phyloP scores from a whole-genome alignment of 352 stramenopile genomes.

The Peronospora belbahrii region DNA sequence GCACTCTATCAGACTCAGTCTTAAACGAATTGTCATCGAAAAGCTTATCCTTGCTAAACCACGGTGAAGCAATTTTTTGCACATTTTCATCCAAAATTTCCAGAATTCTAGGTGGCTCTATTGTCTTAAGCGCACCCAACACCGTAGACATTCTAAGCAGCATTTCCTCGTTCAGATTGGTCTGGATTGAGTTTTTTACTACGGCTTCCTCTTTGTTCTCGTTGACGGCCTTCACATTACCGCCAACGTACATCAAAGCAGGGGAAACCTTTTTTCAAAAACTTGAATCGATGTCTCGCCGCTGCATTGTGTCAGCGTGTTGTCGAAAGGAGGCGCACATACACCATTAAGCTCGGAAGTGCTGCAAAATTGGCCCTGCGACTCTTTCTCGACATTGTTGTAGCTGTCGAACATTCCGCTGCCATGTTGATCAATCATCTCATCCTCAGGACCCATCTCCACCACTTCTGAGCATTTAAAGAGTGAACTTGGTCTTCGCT shows the following conservation, averaged over 20 bases:
- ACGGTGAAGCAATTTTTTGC: constrained; percentile 1
- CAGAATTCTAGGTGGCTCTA: constrained; percentile 2
- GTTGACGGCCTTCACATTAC: constrained; percentile 2
- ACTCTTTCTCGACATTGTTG: constrained; percentile 24
- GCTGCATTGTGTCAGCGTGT: constrained; percentile 1
- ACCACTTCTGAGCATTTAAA: constrained; percentile 30
- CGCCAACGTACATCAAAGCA: background rate
- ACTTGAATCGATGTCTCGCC: background rate
- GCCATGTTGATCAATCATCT: constrained; percentile 26
- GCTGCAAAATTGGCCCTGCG: constrained; percentile 9
- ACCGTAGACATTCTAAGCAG: background rate
- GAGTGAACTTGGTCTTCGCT: constrained; percentile 18
- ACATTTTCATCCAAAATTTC: constrained; percentile 2
- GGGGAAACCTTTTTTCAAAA: constrained; percentile 2
- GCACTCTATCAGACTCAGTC: constrained; percentile 5
- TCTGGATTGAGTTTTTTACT: background rate
- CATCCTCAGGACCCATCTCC: constrained; percentile 39
- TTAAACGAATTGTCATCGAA: constrained; percentile 8
- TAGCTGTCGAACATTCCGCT: constrained; percentile 27
- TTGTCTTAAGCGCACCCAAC: constrained; percentile 10
- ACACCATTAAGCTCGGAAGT: constrained; percentile 12
- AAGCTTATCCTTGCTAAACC: background rate
- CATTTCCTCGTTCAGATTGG: constrained; percentile 6
- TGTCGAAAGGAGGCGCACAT: constrained; percentile 4
- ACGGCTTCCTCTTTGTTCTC: constrained; percentile 14